phyloP scores from a whole-genome alignment of 495 filamentous ascomycete genomes.

The Trichoderma parareesei region DNA sequence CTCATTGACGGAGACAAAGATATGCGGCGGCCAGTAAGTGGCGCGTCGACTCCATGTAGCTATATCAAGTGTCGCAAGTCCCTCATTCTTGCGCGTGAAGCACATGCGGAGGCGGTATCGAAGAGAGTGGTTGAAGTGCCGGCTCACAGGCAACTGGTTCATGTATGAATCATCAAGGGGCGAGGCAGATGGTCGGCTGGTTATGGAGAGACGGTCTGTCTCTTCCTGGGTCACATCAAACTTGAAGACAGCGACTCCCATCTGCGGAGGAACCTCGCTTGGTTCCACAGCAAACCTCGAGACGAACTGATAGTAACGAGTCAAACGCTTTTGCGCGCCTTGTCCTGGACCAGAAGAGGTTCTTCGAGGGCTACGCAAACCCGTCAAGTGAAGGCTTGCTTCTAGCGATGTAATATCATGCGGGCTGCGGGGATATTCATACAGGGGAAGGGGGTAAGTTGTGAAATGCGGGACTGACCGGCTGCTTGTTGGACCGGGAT shows the following conservation, averaged over 20 bases:
- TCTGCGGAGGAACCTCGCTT: slow-evolving; percentile 12
- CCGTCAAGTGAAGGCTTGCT: slow-evolving; percentile 41
- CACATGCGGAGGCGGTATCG: slow-evolving; percentile 35
- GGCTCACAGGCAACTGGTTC: slow-evolving; percentile 16
- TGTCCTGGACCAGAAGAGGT: slow-evolving; percentile 19
- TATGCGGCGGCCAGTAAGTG: slow-evolving; percentile 61
- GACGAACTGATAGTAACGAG: slow-evolving; percentile 34
- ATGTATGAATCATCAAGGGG: slow-evolving; percentile 16
- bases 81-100: slow-evolving; percentile 7
- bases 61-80: slow-evolving; percentile 14
- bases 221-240: not conserved
- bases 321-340: not conserved
- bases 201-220: not conserved
- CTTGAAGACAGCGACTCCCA: not conserved
- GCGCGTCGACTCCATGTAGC: slow-evolving; percentile 53
- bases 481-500: not conserved
- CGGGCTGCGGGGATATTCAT: slow-evolving; percentile 23
- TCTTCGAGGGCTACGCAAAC: slow-evolving; percentile 41
- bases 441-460: not conserved
- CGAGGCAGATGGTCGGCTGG: slow-evolving; percentile 14
- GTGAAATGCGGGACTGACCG: not conserved
- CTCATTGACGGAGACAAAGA: slow-evolving; percentile 63
- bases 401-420: slow-evolving; percentile 32
- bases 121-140: slow-evolving; percentile 30
- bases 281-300: slow-evolving; percentile 31